These are phyloP conservation scores for Aspergillus sp. DNA, from an alignment of 2,329 filamentous ascomycete species.

Conservation along the genomic window DNA sequence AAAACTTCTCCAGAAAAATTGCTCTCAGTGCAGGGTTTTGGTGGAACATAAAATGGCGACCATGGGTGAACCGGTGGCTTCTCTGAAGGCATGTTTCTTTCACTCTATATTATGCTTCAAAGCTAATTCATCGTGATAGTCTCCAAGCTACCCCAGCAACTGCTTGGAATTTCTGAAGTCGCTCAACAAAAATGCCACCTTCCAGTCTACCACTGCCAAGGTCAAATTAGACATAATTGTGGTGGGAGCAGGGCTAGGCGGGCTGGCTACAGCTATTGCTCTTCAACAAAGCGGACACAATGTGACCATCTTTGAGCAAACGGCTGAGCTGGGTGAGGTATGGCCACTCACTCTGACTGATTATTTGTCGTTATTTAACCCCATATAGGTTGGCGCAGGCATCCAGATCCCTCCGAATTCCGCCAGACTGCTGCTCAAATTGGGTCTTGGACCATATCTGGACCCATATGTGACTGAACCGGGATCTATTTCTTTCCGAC, in stretches of 20 bases:
- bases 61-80: not conserved
- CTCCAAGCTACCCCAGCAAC: constrained; percentile 15
- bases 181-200: not conserved
- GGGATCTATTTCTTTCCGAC: constrained; percentile 23
- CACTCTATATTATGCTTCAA: not conserved
- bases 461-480: constrained; percentile 31
- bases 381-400: constrained; percentile 29
- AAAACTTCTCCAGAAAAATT: no score
- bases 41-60: not conserved
- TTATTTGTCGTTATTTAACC: not conserved
- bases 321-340: constrained; percentile 40
- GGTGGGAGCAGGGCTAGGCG: constrained; percentile 30
- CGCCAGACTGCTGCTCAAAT: constrained; percentile 35
- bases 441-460: constrained; percentile 35
- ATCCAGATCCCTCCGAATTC: constrained; percentile 44
- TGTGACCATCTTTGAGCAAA: constrained; percentile 27
- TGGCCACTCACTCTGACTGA: not conserved
- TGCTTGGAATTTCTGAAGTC: constrained; percentile 8
- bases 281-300: constrained; percentile 22
- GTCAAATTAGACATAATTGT: constrained; percentile 23
- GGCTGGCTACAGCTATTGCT: constrained; percentile 27
- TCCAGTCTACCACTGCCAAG: not conserved
- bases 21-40: not conserved
- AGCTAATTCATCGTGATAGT: not conserved
- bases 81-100: not conserved